Evolutionary conservation across 257 asterid genomes (phyloP).

Genomic region (Solanum ossicruentum): DNA sequence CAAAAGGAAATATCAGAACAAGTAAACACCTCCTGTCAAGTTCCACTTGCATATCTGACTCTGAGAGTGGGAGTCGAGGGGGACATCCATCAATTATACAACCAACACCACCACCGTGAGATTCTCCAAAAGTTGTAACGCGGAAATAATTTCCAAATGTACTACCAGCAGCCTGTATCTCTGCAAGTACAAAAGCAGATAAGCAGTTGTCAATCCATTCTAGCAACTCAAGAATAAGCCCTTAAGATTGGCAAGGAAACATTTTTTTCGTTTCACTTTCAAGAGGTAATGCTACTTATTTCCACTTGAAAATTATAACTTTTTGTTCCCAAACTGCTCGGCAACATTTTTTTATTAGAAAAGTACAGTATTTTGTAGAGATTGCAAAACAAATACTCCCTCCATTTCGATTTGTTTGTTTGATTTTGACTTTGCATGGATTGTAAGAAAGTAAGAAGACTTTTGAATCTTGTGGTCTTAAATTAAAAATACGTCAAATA

Average conservation of each 20-base stretch:
- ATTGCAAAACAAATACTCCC: not conserved
- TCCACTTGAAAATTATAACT: not conserved
- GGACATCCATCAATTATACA: constrained; percentile 97
- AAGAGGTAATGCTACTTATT: not conserved
- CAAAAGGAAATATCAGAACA: not conserved
- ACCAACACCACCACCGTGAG: constrained; percentile 99
- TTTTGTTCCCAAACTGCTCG: not conserved
- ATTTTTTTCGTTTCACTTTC: not conserved
- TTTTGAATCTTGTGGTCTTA: not conserved
- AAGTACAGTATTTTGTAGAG: not conserved
- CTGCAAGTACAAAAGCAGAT: constrained; percentile 24
- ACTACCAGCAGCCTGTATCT: constrained; percentile 68
- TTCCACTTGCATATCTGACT: constrained; percentile 84
- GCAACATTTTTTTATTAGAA: not conserved
- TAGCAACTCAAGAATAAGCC: not conserved
- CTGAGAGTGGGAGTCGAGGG: constrained; percentile 85
- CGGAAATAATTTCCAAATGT: constrained; percentile 75
- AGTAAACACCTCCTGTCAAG: constrained; percentile 79
- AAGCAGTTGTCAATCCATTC: not conserved
- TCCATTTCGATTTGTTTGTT: not conserved
- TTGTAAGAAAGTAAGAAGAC: not conserved
- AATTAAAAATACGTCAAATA: not conserved
- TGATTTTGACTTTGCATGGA: not conserved
- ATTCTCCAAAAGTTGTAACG: constrained; percentile 93
- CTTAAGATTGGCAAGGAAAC: not conserved